Evolutionary conservation across 176 grass and related monocot genomes (phyloP).

Genomic region (Oryza rufipogon): DNA sequence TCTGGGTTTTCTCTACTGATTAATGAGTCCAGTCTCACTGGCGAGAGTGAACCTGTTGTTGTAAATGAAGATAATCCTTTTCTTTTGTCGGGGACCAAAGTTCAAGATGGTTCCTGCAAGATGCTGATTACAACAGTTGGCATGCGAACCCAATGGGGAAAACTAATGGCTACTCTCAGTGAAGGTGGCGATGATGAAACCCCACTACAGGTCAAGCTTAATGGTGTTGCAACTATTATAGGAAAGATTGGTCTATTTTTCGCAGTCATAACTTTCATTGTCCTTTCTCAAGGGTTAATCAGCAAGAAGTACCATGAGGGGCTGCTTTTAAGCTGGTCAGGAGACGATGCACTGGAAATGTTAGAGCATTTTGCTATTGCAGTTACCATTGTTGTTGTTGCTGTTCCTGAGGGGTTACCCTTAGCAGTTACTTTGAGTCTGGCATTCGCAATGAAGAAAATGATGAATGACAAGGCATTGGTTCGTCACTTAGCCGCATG

Average conservation of each 20-base stretch:
- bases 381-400: slow-evolving; percentile 97
- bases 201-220: slow-evolving; percentile 87
- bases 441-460: slow-evolving; percentile 99
- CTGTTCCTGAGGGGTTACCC: slow-evolving; percentile 95
- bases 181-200: slow-evolving; percentile 99
- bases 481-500: slow-evolving; percentile 93
- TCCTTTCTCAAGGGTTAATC: slow-evolving; percentile 74
- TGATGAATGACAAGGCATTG: slow-evolving; percentile 99
- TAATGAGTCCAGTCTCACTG: slow-evolving; percentile 94
- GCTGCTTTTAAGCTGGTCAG: slow-evolving; percentile 70
- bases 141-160: slow-evolving; percentile 96
- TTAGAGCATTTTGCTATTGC: slow-evolving; percentile 95
- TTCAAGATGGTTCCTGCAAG: slow-evolving; percentile 90
- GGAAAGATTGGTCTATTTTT: slow-evolving; percentile 92
- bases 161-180: slow-evolving; percentile 90
- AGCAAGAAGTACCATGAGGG: slow-evolving; percentile 56
- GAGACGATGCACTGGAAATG: slow-evolving; percentile 78
- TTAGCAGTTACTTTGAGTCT: slow-evolving; percentile 96
- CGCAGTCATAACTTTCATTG: slow-evolving; percentile 95
- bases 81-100: slow-evolving; percentile 91
- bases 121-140: slow-evolving; percentile 96
- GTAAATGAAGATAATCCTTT: slow-evolving; percentile 88
- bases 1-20: slow-evolving; percentile 88
- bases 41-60: slow-evolving; percentile 84
- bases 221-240: slow-evolving; percentile 77